A percentile compares a stretch with the other conserved stretches of the same genome.
These are phyloP conservation scores for Coniochaeta prunicola DNA, from an alignment of 2,329 filamentous ascomycete species.

Conservation along the genomic window DNA sequence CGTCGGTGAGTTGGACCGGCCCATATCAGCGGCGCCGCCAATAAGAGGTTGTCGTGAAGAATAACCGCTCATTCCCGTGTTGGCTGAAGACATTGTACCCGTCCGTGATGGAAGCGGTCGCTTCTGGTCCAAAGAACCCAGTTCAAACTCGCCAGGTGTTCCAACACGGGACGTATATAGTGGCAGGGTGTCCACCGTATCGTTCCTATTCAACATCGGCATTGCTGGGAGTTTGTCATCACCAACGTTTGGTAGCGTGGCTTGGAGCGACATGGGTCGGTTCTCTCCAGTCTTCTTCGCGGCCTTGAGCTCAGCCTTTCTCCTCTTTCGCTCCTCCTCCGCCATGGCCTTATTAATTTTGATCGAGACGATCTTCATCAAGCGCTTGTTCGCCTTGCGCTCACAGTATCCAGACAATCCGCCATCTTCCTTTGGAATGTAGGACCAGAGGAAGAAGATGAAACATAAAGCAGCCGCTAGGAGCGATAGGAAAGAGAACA, in stretches of 20 bases:
- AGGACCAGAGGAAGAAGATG: conserved; percentile 84
- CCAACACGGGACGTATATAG: conserved; percentile 53
- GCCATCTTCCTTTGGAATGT: conserved; percentile 76
- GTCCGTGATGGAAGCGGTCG: conserved; percentile 33
- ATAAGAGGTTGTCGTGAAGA: conserved; percentile 23
- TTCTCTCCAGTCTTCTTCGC: conserved; percentile 50
- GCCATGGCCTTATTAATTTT: conserved; percentile 87
- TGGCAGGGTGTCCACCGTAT: conserved; percentile 56
- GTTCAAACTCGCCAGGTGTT: conserved; percentile 45
- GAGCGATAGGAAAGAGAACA: conserved; percentile 69
- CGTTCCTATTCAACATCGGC: conserved; percentile 51
- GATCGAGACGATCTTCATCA: conserved; percentile 74
- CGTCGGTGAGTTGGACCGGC: conserved; percentile 19
- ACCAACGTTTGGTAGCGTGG: conserved; percentile 55
- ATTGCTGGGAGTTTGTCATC: conserved; percentile 48
- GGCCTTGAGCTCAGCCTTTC: conserved; percentile 40
- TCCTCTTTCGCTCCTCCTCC: conserved; percentile 61
- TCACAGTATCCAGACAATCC: conserved; percentile 80
- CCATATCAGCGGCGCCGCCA: conserved; percentile 21
- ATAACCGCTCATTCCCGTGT: conserved; percentile 10
- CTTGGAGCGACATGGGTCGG: conserved; percentile 42
- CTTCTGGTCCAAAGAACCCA: conserved; percentile 44
- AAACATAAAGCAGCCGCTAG: conserved; percentile 73
- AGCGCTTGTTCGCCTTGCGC: conserved; percentile 79
- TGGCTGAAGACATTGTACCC: conserved; percentile 16